Base-by-base conservation (phyloP, 345 rosid species). In the Citrus hindsii region DNA sequence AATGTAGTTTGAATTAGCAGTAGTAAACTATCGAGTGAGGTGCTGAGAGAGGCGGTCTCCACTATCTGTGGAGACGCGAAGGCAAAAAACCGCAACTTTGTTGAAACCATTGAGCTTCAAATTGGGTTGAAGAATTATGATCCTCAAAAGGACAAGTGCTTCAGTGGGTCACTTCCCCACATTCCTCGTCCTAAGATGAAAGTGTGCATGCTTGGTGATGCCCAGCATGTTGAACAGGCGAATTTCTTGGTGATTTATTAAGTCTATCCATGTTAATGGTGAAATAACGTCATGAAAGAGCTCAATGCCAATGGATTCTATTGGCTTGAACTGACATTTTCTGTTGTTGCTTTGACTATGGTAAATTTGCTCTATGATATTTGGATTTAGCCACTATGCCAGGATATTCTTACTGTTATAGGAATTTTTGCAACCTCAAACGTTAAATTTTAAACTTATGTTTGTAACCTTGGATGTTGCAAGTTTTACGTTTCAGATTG, bases 101-200 rank as follows among this genome's bases (percentile, higher is more conserved):
- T 90, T 0, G 98, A 94, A 91, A 93, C 98, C 0, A 84, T 94
- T 69, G 98, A 94, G 71, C 94, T 93, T 30, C 94, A 95, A 88
- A 93, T 95, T 82, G 98, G 98, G 25, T 87, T 95, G 77, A 93
- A 93, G 84, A 95, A 95, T 83, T 95, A 95, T 74, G 98, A 93
- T 75, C 97, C 98, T 3, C 98, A 93, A 61, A 94, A 94, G 80
- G 98, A 94, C 67, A 94, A 94, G 82, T 86, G 98, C 69, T 93
- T 94, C 84, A 94, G 98, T 18, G 98, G 98, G 3, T 90, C 96
- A 84, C 69, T 94, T 85, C 98, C 97, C 12, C 96, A 91, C 82
- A 89, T 94, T 59, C 98, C 97, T 9, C 90, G 97, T 35, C 95
- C 97, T 2, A 92, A 91, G 86, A 91, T 92, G 98, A 92, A 90